Conservation (phyloP, 177 flowering plant genomes). For the Telopea speciosissima region DNA sequence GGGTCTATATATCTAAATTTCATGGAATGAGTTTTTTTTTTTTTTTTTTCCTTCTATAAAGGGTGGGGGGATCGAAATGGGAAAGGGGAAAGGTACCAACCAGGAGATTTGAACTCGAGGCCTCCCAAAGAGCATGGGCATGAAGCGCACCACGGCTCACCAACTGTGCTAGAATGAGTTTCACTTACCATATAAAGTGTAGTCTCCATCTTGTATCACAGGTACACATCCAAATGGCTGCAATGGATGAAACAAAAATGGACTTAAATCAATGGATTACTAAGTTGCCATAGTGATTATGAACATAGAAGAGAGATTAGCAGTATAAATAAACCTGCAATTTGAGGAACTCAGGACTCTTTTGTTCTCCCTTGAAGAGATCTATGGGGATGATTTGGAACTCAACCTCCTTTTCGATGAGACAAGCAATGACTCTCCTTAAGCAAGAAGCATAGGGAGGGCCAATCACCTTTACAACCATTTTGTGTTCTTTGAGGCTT, state of each 20-base stretch:
- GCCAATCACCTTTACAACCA: slow-evolving; percentile 6
- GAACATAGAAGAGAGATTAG: background rate
- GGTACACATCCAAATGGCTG: background rate
- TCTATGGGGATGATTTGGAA: slow-evolving; percentile 6
- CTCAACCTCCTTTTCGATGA: slow-evolving; percentile 8
- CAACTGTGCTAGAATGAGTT: background rate
- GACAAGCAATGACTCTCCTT: slow-evolving; percentile 6
- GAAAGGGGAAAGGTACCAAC: no score
- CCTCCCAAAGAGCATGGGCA: no score
- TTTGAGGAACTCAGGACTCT: slow-evolving; percentile 9
- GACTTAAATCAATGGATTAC: background rate
- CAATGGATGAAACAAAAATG: background rate
- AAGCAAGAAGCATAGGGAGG: background rate
- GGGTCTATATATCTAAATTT: no score
- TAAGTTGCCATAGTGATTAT: background rate
- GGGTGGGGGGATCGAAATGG: no score
- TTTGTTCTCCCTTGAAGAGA: slow-evolving; percentile 4
- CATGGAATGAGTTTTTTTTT: background rate
- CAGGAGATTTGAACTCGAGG: no score
- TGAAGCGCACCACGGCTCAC: no score
- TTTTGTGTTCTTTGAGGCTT: background rate
- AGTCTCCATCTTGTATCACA: background rate
- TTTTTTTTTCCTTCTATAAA: no score
- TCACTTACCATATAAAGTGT: background rate
- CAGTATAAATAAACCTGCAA: background rate